Evolutionary conservation across 306 rosid species (phyloP), one percentile per base, ranked within the genome.

Genomic region (Notholithocarpus densiflorus): DNA sequence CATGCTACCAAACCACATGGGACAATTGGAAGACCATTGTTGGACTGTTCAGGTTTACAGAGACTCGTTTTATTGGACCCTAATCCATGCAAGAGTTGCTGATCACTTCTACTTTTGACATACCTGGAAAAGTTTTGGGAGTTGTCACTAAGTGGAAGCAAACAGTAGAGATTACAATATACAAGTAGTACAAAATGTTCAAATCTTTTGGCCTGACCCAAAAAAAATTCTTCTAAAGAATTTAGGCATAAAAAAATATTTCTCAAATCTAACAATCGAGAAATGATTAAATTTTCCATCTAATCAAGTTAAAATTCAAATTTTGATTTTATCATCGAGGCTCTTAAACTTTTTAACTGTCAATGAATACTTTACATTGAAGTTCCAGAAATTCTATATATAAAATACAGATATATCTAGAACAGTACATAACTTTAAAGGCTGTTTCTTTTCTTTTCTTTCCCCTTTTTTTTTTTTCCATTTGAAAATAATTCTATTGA

Each of bases 1-100:
- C 98, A 95, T 31, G 98, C 98, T 54, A 91, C 88, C 86, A 95
- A 81, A 65, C 98, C 98, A 80, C 98, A 95, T 37, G 98, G 98
- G 65, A 95, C 96, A 76, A 89, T 34, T 21, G 98, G 96, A 77
- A 81, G 90, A 77, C 82, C 88, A 75, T 85, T 72, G 72, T 80
- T 87, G 51, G 84, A 86, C 84, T 89, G 88, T 75, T 87, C 81
- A 74, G 97, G 98, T 79, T 82, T 79, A 80, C 98, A 95, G 74
- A 96, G 64, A 84, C 92, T 85, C 45, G 90, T 87, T 83, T 76
- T 80, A 27, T 87, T 91, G 95, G 82, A 78, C 68, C 78, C 84
- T 75, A 91, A 86, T 79, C 98, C 98, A 81, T 88, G 84, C 57
- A 92, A 79, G 77, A 95, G 98, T 85, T 95, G 98, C 81, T 10